These are phyloP conservation scores for Hysterangium stoloniferum DNA, from an alignment of 768 basidiomycete species.

Conservation along the genomic window DNA sequence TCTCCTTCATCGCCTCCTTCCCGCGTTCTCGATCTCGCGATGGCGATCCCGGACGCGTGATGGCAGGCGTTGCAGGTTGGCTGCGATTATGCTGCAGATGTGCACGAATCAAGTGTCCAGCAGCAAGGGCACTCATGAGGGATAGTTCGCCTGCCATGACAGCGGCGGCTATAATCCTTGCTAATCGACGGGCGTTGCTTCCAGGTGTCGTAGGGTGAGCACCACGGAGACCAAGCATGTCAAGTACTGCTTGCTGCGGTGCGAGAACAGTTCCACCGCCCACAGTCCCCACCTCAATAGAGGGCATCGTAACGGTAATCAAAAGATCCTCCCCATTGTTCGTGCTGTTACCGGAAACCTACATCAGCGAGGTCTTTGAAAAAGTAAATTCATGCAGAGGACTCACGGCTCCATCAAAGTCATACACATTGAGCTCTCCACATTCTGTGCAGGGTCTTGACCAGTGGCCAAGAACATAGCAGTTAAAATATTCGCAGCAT, in stretches of 20 bases:
- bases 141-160: conserved; percentile 98
- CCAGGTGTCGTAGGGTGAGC: conserved; percentile 85
- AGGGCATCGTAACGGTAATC: conserved; percentile 96
- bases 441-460: conserved; percentile 98
- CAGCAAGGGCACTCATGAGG: conserved; percentile 85
- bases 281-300: conserved; percentile 96
- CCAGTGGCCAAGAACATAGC: conserved; percentile 94
- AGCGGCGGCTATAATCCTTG: conserved; percentile 80
- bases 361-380: conserved; percentile 8
- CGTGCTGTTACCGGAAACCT: conserved; percentile 38
- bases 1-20: background rate
- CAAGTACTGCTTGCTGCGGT: conserved; percentile 85
- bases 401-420: conserved; percentile 98
- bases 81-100: conserved; percentile 91
- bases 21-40: conserved; percentile 1
- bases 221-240: conserved; percentile 89
- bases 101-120: conserved; percentile 89
- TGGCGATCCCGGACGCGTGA: conserved; percentile 26
- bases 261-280: conserved; percentile 92
- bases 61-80: conserved; percentile 68
- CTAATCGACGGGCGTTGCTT: conserved; percentile 81
- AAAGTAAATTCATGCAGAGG: conserved; percentile 9
- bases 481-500: conserved; percentile 95
- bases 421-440: conserved; percentile 97
- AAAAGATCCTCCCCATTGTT: conserved; percentile 88